A percentile compares a stretch with the other conserved stretches of the same genome.
phyloP scores from a whole-genome alignment of 1,139 yeast genomes.

The Taphrina wiesneri region DNA sequence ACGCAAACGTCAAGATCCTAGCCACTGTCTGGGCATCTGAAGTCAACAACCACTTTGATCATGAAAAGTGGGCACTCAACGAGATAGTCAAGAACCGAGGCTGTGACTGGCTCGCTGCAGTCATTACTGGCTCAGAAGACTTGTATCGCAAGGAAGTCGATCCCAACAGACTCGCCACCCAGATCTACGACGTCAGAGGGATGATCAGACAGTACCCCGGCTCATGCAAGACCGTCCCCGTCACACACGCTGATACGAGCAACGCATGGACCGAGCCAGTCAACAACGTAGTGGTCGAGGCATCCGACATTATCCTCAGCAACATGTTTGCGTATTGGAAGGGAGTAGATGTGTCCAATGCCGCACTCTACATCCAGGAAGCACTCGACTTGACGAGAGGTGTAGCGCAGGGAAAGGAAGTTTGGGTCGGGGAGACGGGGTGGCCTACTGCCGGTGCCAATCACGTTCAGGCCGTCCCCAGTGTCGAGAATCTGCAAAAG shows the following conservation, averaged over 20 bases:
- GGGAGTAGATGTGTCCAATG: conserved; percentile 78
- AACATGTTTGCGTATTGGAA: conserved; percentile 99
- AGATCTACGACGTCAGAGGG: conserved; percentile 33
- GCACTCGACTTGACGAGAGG: conserved; percentile 85
- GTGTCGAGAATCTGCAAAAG: conserved; percentile 67
- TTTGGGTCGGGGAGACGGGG: conserved; percentile 98
- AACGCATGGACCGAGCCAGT: conserved; percentile 80
- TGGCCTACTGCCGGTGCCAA: conserved; percentile 91
- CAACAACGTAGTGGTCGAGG: conserved; percentile 66
- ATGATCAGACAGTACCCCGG: conserved; percentile 26
- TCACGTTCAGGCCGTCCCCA: conserved; percentile 57
- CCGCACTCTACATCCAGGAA: conserved; percentile 94
- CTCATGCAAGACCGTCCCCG: conserved; percentile 6
- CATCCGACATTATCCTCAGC: conserved; percentile 80
- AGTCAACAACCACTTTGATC: conserved; percentile 65
- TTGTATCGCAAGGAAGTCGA: conserved; percentile 80
- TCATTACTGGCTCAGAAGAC: conserved; percentile 90
- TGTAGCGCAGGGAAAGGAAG: conserved; percentile 77
- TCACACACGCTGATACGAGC: conserved; percentile 78
- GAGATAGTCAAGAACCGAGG: conserved; percentile 71
- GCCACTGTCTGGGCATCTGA: conserved; percentile 91
- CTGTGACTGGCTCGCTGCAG: conserved; percentile 63
- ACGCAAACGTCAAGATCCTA: conserved; percentile 71
- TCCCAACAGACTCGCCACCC: conserved; percentile 47
- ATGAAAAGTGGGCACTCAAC: conserved; percentile 68